These are phyloP conservation scores for Globisporangium yorkense DNA, from an alignment of 352 stramenopile species.

Conservation along the genomic window DNA sequence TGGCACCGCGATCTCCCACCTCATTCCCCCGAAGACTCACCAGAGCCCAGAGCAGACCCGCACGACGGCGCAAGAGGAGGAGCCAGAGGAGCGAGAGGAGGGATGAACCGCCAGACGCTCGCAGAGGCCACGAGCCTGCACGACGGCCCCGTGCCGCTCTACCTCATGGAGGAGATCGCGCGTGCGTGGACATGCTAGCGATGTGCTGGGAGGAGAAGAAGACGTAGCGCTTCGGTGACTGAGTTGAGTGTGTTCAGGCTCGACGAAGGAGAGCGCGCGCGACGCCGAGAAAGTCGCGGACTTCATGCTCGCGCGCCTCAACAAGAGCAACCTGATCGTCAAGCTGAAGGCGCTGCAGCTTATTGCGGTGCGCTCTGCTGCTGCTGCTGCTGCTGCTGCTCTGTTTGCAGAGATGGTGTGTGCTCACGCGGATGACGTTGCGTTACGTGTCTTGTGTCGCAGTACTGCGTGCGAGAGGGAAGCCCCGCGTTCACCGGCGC, in stretches of 20 bases:
- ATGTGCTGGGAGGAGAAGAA: background rate
- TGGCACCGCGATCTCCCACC: no score
- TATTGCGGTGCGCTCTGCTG: conserved; percentile 48
- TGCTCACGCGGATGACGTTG: background rate
- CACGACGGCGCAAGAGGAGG: background rate
- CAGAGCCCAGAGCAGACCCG: background rate
- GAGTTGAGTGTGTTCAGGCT: conserved; percentile 20
- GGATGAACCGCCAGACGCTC: conserved; percentile 77
- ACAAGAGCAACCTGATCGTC: conserved; percentile 82
- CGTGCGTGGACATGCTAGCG: conserved; percentile 17
- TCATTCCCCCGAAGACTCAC: background rate
- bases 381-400: background rate
- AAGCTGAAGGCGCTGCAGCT: conserved; percentile 85
- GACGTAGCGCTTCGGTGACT: background rate
- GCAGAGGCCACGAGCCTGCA: conserved; percentile 81
- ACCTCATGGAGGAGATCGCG: conserved; percentile 83
- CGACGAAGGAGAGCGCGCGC: conserved; percentile 51
- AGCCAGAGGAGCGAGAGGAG: background rate
- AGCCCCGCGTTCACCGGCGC: conserved; percentile 49
- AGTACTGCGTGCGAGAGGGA: conserved; percentile 79
- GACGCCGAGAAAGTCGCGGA: conserved; percentile 78
- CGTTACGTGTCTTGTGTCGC: conserved; percentile 3
- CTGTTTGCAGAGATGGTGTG: background rate
- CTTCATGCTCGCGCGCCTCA: conserved; percentile 64
- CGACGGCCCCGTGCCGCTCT: conserved; percentile 72